A percentile compares a stretch with the other conserved stretches of the same genome.
These are phyloP conservation scores for Penicillium psychrosexuale DNA, from an alignment of 2,329 filamentous ascomycete species.

Conservation along the genomic window DNA sequence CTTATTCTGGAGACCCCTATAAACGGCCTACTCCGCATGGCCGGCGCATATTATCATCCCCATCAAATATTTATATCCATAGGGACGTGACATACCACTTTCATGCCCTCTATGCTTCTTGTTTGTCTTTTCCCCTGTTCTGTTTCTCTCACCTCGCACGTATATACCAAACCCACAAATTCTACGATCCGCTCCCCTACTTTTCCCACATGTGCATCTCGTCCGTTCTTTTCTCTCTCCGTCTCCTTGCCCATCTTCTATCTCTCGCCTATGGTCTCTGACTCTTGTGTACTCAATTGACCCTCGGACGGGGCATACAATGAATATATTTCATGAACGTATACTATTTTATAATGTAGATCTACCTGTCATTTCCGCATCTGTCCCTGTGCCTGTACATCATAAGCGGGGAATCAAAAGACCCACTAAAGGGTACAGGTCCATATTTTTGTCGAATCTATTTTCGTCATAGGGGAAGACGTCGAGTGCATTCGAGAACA, in stretches of 20 bases:
- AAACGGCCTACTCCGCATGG: slow-evolving; percentile 20
- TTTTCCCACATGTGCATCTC: slow-evolving; percentile 12
- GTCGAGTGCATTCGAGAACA: no score
- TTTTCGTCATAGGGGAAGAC: not conserved
- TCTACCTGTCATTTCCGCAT: not conserved
- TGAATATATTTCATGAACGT: slow-evolving; percentile 25
- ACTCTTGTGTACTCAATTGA: slow-evolving; percentile 19
- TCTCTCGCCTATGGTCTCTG: slow-evolving; percentile 10
- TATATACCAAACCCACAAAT: slow-evolving; percentile 22
- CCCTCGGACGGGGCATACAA: slow-evolving; percentile 20
- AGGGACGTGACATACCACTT: not conserved
- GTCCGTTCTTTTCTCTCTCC: slow-evolving; percentile 13
- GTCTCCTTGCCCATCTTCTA: slow-evolving; percentile 1
- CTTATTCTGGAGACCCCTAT: slow-evolving; percentile 20
- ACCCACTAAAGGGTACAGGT: not conserved
- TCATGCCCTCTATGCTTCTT: slow-evolving; percentile 4
- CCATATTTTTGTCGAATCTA: not conserved
- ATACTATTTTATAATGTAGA: not conserved
- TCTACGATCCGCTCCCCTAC: slow-evolving; percentile 11
- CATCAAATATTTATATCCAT: slow-evolving; percentile 11
- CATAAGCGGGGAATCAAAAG: not conserved
- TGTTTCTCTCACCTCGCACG: slow-evolving; percentile 15
- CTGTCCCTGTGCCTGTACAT: not conserved
- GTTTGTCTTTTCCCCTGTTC: slow-evolving; percentile 1
- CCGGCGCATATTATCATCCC: slow-evolving; percentile 24